These are phyloP conservation scores for Backusella westeae DNA, from an alignment of 192 early-diverging fungal genomes.

Conservation along the genomic window DNA sequence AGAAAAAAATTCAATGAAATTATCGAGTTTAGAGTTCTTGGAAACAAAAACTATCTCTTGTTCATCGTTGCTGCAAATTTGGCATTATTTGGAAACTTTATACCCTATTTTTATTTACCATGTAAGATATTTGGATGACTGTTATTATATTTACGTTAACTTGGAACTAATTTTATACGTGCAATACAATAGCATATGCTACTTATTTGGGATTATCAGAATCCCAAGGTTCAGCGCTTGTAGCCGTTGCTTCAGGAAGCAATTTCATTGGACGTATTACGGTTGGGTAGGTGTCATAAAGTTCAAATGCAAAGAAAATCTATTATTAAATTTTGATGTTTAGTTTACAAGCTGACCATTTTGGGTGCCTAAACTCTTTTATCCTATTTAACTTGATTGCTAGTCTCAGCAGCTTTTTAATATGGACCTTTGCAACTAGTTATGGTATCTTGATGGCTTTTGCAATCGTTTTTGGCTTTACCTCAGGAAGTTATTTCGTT, in stretches of 20 bases:
- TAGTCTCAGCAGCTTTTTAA: conserved; percentile 20
- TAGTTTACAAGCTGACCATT: conserved; percentile 20
- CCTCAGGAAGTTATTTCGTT: conserved; percentile 35
- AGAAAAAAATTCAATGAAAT: conserved; percentile 14
- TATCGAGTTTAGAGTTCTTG: conserved; percentile 20
- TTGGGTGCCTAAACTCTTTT: conserved; percentile 30
- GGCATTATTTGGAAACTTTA: conserved; percentile 22
- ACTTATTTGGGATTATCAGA: conserved; percentile 18
- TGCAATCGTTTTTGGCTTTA: conserved; percentile 31
- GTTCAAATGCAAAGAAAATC: not conserved
- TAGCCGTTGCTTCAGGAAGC: conserved; percentile 16
- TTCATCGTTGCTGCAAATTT: conserved; percentile 21
- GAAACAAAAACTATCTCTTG: conserved; percentile 17
- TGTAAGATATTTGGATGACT: not conserved
- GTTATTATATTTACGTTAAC: not conserved
- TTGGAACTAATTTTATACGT: not conserved
- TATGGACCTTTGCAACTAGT: conserved; percentile 37
- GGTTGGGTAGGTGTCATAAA: not conserved
- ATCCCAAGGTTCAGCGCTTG: conserved; percentile 21
- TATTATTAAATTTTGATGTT: not conserved
- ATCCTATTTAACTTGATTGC: conserved; percentile 25
- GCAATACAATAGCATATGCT: conserved; percentile 16
- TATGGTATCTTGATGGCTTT: conserved; percentile 31
- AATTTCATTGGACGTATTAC: conserved; percentile 32
- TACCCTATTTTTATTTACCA: conserved; percentile 34